Evolutionary conservation across 2,329 filamentous ascomycete species (phyloP).

Genomic region (Fusarium temperatum): DNA sequence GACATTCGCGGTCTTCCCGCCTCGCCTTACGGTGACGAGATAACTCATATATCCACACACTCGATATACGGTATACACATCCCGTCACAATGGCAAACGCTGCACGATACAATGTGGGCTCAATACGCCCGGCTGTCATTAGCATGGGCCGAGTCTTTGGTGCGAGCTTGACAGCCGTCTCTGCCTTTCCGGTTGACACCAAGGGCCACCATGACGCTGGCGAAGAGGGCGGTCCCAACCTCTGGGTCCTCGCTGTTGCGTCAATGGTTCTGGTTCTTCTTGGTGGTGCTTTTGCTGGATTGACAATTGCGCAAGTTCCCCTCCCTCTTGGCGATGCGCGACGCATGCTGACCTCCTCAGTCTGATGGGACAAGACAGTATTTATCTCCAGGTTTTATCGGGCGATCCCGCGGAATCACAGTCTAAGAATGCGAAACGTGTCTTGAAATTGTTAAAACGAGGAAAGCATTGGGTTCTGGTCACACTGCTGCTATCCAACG

Average conservation of each 20-base stretch:
- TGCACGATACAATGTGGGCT: conserved; percentile 52
- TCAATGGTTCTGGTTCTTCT: conserved; percentile 84
- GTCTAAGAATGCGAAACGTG: conserved; percentile 82
- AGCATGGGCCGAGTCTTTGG: conserved; percentile 62
- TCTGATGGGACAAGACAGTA: conserved; percentile 83
- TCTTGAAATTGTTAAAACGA: conserved; percentile 80
- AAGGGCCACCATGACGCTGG: conserved; percentile 55
- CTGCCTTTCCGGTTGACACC: conserved; percentile 56
- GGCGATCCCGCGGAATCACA: conserved; percentile 86
- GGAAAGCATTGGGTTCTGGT: conserved; percentile 99
- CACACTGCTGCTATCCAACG: conserved; percentile 91
- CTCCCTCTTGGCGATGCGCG: conserved; percentile 24
- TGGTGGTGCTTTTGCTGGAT: conserved; percentile 91
- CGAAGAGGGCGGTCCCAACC: conserved; percentile 66
- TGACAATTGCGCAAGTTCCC: conserved; percentile 80
- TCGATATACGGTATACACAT: background rate
- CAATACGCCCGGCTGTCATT: conserved; percentile 59
- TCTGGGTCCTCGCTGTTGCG: conserved; percentile 84
- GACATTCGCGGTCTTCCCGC: conserved; percentile 1
- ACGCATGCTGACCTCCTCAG: conserved; percentile 45
- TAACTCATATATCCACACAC: background rate
- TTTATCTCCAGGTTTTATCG: conserved; percentile 94
- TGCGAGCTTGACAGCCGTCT: conserved; percentile 58
- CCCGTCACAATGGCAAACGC: conserved; percentile 41
- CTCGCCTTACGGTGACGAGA: conserved; percentile 2